Evolutionary conservation across 2,329 filamentous ascomycete genomes (phyloP), one percentile per base, ranked within the genome.

Genomic region (Aspergillus phoenicis): DNA sequence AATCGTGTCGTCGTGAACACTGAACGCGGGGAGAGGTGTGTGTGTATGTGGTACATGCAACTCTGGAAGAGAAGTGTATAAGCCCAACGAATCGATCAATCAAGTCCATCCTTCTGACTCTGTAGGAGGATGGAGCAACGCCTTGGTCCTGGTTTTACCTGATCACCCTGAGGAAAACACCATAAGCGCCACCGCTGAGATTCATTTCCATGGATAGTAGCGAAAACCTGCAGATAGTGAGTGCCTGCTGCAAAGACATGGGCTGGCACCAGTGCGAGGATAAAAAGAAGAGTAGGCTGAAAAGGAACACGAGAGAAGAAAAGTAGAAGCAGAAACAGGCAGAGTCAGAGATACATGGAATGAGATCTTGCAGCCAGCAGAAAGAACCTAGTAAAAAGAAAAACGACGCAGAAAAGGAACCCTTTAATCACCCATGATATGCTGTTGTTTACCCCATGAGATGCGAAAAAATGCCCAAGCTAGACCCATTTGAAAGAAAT

Each of bases 181-280:
- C 72, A 68, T 68, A 60, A 71, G 71, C 72, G 71, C 72, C 73
- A 61, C 62, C 64, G 72, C 70, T 74, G 63, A 64, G 60, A 70
- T 66, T 62, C 57, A 62, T 59, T 36, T 62, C 66, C 65, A 43
- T 45, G 47, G 43, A 52, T 59, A 51, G 33, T 36, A 36, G 33
- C 33, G 33, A 36, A 58, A 65, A 60, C 47, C 45, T 36, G 47
- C 51, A 58, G 39, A 61, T 57, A 36, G 33, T 36, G 33, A 36
- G 26, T 39, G 53, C 39, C 43, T 56, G 53, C 26, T 28, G 52
- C 38, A 38, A 56, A 22, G 11, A 30, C 53, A 33, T 7, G 26
- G 52, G 17, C 24, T 26, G 33, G 22, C 30, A 22, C 36, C 28
- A 22, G 13, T 17, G 30, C 38, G 30, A 59, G 60, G 41, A 41